Evolutionary conservation across 768 basidiomycete species (phyloP), one percentile per base, ranked within the genome.

Genomic region (Tylopilus subfusipes): DNA sequence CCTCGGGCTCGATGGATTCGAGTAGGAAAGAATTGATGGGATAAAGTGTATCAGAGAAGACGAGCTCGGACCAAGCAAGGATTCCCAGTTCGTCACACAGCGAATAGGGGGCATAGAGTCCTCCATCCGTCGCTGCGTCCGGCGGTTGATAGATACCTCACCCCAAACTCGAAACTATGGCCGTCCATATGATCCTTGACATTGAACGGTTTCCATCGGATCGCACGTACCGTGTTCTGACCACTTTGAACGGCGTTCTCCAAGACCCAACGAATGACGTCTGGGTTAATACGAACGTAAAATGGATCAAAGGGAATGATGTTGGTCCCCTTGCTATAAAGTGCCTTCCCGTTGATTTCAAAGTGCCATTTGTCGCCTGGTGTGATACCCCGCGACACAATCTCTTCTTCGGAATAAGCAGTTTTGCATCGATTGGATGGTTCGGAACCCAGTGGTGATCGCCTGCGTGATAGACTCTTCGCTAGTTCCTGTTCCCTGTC

Each of bases 321-420:
- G 50, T 82, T 84, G 24, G 80, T 81, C 10, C 82, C 82, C 10
- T 76, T 71, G 47, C 74, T 77, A 54, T 80, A 83, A 59, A 83
- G 82, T 14, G 75, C 74, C 61, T 76, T 76, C 11, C 82, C 82
- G 48, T 84, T 83, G 53, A 84, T 73, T 55, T 78, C 73, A 61
- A 84, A 83, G 63, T 83, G 80, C 77, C 80, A 83, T 58, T 83
- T 75, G 57, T 84, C 81, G 8, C 82, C 82, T 2, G 82, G 81
- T 1, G 76, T 82, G 52, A 83, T 82, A 1, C 81, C 80, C 5
- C 78, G 73, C 30, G 65, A 58, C 3, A 62, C 63, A 19, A 82
- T 59, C 29, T 82, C 80, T 29, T 71, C 66, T 46, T 75, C 66
- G 9, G 75, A 66, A 57, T 82, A 82, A 2, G 77, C 68, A 9